Evolutionary conservation across 345 rosid genomes (phyloP).

Genomic region (Heritiera fomes): DNA sequence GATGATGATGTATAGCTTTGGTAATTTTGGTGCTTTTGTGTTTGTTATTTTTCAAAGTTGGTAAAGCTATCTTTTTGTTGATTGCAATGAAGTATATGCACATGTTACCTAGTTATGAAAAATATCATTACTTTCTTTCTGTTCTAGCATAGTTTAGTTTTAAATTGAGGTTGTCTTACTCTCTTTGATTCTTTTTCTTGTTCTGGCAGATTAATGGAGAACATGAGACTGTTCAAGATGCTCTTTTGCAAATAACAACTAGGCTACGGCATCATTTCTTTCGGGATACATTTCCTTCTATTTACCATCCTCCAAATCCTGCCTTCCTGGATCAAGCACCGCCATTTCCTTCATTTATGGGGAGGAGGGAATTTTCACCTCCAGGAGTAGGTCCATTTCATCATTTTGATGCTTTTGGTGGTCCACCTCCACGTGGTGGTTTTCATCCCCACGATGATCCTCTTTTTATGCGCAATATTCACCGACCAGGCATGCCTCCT

Average conservation of each 20-base stretch:
- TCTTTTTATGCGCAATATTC: constrained; percentile 49
- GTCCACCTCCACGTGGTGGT: constrained; percentile 52
- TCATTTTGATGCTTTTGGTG: constrained; percentile 56
- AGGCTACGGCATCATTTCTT: constrained; percentile 66
- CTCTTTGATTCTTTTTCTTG: constrained; percentile 10
- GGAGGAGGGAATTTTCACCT: constrained; percentile 72
- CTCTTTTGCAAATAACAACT: constrained; percentile 65
- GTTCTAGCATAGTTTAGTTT: background rate
- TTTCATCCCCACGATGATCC: constrained; percentile 57
- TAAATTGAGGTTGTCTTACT: background rate
- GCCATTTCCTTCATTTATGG: constrained; percentile 53
- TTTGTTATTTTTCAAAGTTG: background rate
- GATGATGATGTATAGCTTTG: background rate
- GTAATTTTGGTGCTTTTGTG: background rate
- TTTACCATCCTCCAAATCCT: constrained; percentile 51
- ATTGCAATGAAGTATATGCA: background rate
- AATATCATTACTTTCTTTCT: background rate
- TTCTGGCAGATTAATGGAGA: constrained; percentile 61
- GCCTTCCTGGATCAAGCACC: constrained; percentile 53
- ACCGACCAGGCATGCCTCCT: constrained; percentile 48
- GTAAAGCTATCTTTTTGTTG: background rate
- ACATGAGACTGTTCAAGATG: constrained; percentile 66
- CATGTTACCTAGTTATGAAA: background rate
- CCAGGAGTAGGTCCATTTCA: constrained; percentile 55
- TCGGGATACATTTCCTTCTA: constrained; percentile 52